Conservation (phyloP, 805 yeast species). For the Yarrowia osloensis region DNA sequence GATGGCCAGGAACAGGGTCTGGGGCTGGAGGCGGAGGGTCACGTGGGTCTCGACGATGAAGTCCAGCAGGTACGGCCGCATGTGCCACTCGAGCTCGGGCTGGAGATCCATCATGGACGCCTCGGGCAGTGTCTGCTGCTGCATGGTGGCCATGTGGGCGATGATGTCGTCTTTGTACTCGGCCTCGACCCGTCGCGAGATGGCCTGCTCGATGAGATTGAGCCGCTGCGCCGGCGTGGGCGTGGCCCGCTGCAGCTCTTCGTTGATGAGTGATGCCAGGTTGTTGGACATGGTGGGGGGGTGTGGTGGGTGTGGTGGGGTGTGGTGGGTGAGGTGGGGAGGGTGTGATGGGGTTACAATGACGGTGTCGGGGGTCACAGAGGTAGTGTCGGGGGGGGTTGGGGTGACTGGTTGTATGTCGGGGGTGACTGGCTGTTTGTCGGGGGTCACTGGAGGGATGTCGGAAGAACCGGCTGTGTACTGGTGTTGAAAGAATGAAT, state of each 20-base stretch:
- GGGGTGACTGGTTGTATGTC: too few species aligned
- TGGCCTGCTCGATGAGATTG: slow-evolving; percentile 33
- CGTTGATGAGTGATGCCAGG: slow-evolving; percentile 27
- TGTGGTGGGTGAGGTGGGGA: background rate
- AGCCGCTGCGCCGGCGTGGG: slow-evolving; percentile 32
- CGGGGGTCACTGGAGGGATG: too few species aligned
- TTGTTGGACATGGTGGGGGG: slow-evolving; percentile 1
- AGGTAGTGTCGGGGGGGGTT: background rate
- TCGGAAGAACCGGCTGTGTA: too few species aligned
- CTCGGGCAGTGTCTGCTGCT: slow-evolving; percentile 50
- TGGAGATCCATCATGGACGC: slow-evolving; percentile 74
- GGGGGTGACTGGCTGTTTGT: too few species aligned
- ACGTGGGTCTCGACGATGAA: slow-evolving; percentile 69
- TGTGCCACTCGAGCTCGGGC: slow-evolving; percentile 76
- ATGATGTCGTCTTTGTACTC: slow-evolving; percentile 46
- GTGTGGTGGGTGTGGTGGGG: background rate
- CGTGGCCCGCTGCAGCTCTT: slow-evolving; percentile 14
- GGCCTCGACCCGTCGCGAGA: slow-evolving; percentile 36
- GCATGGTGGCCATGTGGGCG: slow-evolving; percentile 43
- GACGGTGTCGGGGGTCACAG: too few species aligned
- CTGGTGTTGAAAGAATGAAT: background rate
- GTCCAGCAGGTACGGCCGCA: slow-evolving; percentile 75
- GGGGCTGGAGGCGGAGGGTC: slow-evolving; percentile 63
- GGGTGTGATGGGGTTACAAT: too few species aligned
- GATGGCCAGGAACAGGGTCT: slow-evolving; percentile 66